Conservation (phyloP, 345 rosid genomes). For the Camelina hispida region DNA sequence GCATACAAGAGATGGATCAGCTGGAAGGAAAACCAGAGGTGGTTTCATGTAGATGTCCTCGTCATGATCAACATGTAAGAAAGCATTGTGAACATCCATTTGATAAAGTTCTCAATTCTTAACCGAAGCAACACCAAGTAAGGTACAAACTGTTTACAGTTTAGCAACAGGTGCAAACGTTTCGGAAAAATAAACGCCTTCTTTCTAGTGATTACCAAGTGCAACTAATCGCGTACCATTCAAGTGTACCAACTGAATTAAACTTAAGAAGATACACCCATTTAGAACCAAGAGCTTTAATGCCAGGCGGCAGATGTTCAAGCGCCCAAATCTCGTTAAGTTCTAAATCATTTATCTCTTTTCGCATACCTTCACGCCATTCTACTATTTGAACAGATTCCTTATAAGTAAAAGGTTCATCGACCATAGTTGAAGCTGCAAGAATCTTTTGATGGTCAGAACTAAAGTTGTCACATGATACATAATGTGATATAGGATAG, state of each 20-base stretch:
- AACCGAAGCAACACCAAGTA: not conserved
- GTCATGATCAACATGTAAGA: not conserved
- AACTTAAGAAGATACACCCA: not conserved
- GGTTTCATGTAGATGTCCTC: not conserved
- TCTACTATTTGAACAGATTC: not conserved
- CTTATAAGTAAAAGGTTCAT: not conserved
- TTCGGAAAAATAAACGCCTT: no score
- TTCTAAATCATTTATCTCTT: not conserved
- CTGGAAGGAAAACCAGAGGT: not conserved
- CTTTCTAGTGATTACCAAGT: not conserved
- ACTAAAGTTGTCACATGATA: not conserved
- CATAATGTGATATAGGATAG: not conserved
- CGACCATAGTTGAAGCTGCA: not conserved
- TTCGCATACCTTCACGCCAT: not conserved
- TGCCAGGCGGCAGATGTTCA: not conserved
- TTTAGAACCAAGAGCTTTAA: not conserved
- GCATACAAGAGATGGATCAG: not conserved
- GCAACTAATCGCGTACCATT: not conserved
- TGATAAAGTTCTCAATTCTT: not conserved
- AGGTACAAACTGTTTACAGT: not conserved
- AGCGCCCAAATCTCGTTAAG: not conserved
- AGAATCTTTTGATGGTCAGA: not conserved
- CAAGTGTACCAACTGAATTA: no score
- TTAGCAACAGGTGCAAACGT: no score
- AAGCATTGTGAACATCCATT: not conserved